Base-by-base conservation (phyloP, 495 filamentous ascomycete genomes). In the Aspergillus sparsus region DNA sequence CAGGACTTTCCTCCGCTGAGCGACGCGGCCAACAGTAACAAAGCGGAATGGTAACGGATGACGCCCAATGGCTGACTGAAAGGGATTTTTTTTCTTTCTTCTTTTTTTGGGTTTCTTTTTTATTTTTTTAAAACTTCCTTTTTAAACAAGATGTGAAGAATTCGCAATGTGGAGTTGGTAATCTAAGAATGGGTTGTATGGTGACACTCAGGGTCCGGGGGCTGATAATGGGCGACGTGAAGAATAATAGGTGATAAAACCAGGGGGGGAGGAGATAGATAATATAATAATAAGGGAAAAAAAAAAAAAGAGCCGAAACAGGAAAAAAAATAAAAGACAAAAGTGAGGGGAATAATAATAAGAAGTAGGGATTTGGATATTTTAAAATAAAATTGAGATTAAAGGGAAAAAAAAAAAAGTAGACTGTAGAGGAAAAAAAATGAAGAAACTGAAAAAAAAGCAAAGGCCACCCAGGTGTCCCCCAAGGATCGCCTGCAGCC, bases 401-500 rank as follows among this genome's bases (percentile, higher is more conserved):
- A 55, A 52, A 18, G 13, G 15, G 35, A 13, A 16, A 57, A 49
- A 53, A 53, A 58, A 62, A 61, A 61, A 64, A 63, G 45, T 34
- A 61, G 49, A 64, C 21, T 27, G 21, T 27, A 27, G 21, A 45
- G 56, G 41, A 35, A 56, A 53, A 45, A 67, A 62, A 57, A 46
- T 34, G 53, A 11, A 44, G 41, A 21, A 35, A 36, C 31, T 49
- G 45, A 13, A 21, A 13, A 53, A 54, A 60, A 60, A 65, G 58
- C 61, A 64, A 64, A 37, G 50, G 62, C 55, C 41, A 62, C 63
- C 62, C 51, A 63, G 62, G 63, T 66, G 67, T 60, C 50, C 64
- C 66, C 64, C 35, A 51, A 69, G 68, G 71, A 71, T 73, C 67
- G 70, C 72, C 74, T 77, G 74, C 74, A 74, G 71, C 66, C 66